Base-by-base conservation (phyloP, 331 rosid genomes). In the Rosa hybrid region DNA sequence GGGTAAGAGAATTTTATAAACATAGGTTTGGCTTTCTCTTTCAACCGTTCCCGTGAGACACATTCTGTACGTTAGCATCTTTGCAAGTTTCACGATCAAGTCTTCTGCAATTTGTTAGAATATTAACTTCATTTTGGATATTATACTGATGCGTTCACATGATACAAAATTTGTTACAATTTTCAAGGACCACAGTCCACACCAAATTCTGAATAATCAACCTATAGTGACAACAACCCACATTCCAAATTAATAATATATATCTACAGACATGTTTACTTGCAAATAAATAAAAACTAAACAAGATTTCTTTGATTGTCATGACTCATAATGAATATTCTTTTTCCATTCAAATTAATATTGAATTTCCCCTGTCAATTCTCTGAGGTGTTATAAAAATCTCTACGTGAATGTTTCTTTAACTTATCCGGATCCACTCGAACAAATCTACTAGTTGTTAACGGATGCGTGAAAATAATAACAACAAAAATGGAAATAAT, bases 81-180 rank as follows among this genome's bases (percentile, higher is more conserved):
- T 83, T 57, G 27, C 77, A 74, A 68, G 78, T 79, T 78, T 75
- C 82, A 56, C 77, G 79, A 73, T 80, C 83, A 51, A 41, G 65
- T 68, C 49, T 71, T 63, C 18, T 46, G 21, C 72, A 57, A 18
- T 16, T 38, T 68, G 13, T 68, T 17, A 39, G 46, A 59, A 18
- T 63, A 46, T 13, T 20, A 30, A 11, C 62, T 48, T 48, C 48
- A 77, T 64, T 64, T 46, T 45, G 38, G 50, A 64, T 64, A 64
- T 64, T 71, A 12, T 64, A 76, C 67, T 46, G 46, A 16, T 25
- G 8, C 8, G 8, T 77, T 77, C 74, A 64, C 73, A 77, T 77
- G 80, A 63, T 64, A 76, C 59, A 27, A 69, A 70, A 11, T 27
- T 48, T 27, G 46, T 64, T 48, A 34, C 14, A 45, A 20, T 11